Evolutionary conservation across 495 filamentous ascomycete genomes (phyloP), one percentile per base, ranked within the genome.

Genomic region (Penicillium coprophilum): DNA sequence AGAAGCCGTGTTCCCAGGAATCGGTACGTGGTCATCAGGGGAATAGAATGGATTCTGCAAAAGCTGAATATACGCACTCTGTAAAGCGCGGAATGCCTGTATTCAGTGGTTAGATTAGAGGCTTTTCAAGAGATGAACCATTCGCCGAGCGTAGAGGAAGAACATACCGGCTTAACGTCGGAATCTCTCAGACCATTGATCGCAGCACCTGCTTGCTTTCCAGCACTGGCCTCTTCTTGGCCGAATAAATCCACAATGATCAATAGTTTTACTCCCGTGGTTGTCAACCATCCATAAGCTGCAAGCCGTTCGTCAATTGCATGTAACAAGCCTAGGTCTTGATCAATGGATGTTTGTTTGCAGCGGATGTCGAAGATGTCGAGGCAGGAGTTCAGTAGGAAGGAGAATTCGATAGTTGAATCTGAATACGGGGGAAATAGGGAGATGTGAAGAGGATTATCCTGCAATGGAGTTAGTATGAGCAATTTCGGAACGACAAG

Each of bases 241-340:
- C 92, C 92, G 47, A 87, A 80, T 77, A 95, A 85, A 69, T 97
- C 94, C 13, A 97, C 87, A 1, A 96, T 84, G 38, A 90, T 84
- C 28, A 97, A 84, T 60, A 98, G 83, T 69, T 90, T 92, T 28
- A 93, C 84, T 6, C 92, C 93, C 6, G 95, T 97, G 69, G 96
- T 97, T n/a, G 94, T 97, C 65, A 96, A 79, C 85, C 90, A 97
- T 57, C 94, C 94, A 77, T 97, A 98, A 53, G 87, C 84, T 17
- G 91, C 90, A 20, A 97, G 77, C 11, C 90, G 83, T 71, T 98
- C 95, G 73, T 97, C 95, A 40, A 98, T 78, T 17, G 90, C 89
- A 69, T 97, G 92, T 32, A 98, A 79, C 0, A 97, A 81, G 7
- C 95, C 95, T 54, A 92, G 89, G 65, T 97, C 95, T 61, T 93